Base-by-base conservation (phyloP, 139 green algal species). In the Spirogloea muscicola region DNA sequence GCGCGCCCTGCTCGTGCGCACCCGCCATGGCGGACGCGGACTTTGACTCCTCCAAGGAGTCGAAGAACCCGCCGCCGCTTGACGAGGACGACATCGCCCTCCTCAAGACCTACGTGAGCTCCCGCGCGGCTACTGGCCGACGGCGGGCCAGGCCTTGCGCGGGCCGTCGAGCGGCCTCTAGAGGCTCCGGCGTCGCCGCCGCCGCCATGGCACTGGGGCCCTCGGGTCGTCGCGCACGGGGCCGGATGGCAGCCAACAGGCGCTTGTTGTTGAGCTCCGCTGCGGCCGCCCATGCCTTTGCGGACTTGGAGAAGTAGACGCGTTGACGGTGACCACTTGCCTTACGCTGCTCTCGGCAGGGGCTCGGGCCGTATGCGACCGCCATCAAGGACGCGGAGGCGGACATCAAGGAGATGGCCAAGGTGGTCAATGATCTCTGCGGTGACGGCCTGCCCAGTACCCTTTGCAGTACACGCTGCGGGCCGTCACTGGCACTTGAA, bases 71-170 rank as follows among this genome's bases (percentile, higher is more conserved):
- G 3, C 68, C 37, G 2, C 87, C 87, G 10, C 85, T 99, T 42
- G 93, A 96, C 59, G 93, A 93, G 49, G 92, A 95, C 48, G 94
- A 99, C 70, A 97, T 98, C 72, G 86, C 89, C 2, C 90, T 99
- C 43, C 77, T 99, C n/a, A 97, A 98, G 64, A 93, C 88, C 27
- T 97, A 97, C 74, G 92, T 82, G 33, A 76, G 72, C 27, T 65
- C n/a, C n/a, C n/a, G n/a, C n/a, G n/a, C n/a, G n/a, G n/a, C n/a
- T n/a, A n/a, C n/a, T n/a, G n/a, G n/a, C n/a, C n/a, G n/a, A n/a
- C n/a, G n/a, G n/a, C n/a, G n/a, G n/a, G n/a, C n/a, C n/a, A n/a
- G n/a, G n/a, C n/a, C n/a, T n/a, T n/a, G n/a, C n/a, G n/a, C n/a
- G n/a, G n/a, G n/a, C n/a, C n/a, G n/a, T n/a, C n/a, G n/a, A n/a